A percentile compares a stretch with the other conserved stretches of the same genome.
phyloP scores from a whole-genome alignment of 371 early-diverging fungal genomes.

The Gilbertella persicaria region DNA sequence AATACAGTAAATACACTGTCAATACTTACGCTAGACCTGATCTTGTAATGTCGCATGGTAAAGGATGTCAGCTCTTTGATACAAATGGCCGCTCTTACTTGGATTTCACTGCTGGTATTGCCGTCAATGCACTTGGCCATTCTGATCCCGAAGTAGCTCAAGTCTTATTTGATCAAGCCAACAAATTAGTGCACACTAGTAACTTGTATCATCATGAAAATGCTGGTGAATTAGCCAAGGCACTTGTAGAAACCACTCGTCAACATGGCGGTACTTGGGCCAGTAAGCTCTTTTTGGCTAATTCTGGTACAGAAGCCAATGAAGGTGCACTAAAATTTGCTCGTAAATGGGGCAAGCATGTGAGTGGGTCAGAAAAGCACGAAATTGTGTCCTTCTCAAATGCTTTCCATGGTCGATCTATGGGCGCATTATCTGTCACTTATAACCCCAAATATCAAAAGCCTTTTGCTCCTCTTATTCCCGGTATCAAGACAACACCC shows the following conservation, averaged over 20 bases:
- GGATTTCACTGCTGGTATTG: constrained; percentile 90
- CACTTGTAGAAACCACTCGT: constrained; percentile 61
- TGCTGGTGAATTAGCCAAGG: constrained; percentile 73
- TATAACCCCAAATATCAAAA: constrained; percentile 89
- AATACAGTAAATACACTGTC: constrained; percentile 59
- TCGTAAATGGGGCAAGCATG: constrained; percentile 80
- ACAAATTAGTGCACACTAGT: constrained; percentile 73
- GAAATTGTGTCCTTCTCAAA: constrained; percentile 81
- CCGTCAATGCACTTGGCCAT: constrained; percentile 90
- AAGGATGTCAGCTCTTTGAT: constrained; percentile 78
- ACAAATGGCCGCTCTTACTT: constrained; percentile 67
- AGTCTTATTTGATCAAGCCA: constrained; percentile 78
- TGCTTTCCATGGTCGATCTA: constrained; percentile 94
- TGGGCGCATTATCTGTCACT: constrained; percentile 93
- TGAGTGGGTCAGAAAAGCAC: constrained; percentile 53
- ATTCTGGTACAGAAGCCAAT: constrained; percentile 94
- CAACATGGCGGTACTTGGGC: constrained; percentile 47
- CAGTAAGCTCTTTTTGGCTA: constrained; percentile 80
- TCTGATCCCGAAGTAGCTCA: constrained; percentile 68
- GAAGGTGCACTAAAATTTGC: constrained; percentile 92
- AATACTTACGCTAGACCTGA: constrained; percentile 69
- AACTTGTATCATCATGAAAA: constrained; percentile 86
- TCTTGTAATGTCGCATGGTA: constrained; percentile 71
- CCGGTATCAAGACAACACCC: constrained; percentile 73
- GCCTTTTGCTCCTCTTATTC: constrained; percentile 88